Base-by-base conservation (phyloP, 2,329 filamentous ascomycete genomes). In the Simplicillium aogashimaense region DNA sequence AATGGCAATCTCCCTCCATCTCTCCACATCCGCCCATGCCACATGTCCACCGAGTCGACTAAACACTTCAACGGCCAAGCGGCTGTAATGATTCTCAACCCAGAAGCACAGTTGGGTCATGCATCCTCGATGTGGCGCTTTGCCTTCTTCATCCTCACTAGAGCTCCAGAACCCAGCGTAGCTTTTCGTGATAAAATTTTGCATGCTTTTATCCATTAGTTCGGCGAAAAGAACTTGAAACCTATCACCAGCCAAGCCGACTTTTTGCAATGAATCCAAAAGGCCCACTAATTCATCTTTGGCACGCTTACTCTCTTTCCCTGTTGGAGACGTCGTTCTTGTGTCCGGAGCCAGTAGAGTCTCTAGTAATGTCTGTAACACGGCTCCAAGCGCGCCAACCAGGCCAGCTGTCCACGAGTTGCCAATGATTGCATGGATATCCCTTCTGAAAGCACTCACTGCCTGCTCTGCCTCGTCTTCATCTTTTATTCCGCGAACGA, bases 151-250 rank as follows among this genome's bases (percentile, higher is more conserved):
- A 36, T 45, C 38, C 49, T 47, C 44, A 37, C 46, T 39, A 46
- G 53, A 47, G 41, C 53, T 46, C 77, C 83, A 88, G 36, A 78
- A 68, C 3, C 80, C 75, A 42, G 76, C 67, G 52, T 79, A 86
- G 7, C 72, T 74, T 37, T 69, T 66, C 31, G 64, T 64, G 32
- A 88, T 73, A 49, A 81, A 83, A 11, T 72, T 64, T 34, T 70
- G 69, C 67, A 88, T 78, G 43, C 81, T 67, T 29, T 63, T 62
- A 53, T 86, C 72, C 69, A 87, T 80, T 18, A 83, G 70, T 55
- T 83, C 78, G 13, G 82, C 84, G 51, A 87, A 81, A 29, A 83
- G 66, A 25, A 82, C 72, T 52, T 87, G 80, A 38, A 84, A 83
- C 37, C 65, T 69, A 50, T 84, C 78, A 18, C 81, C 81, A 1